A percentile compares a stretch with the other conserved stretches of the same genome.
Conservation (phyloP, 2,329 filamentous ascomycete species). For the Albifimbria verrucaria region DNA sequence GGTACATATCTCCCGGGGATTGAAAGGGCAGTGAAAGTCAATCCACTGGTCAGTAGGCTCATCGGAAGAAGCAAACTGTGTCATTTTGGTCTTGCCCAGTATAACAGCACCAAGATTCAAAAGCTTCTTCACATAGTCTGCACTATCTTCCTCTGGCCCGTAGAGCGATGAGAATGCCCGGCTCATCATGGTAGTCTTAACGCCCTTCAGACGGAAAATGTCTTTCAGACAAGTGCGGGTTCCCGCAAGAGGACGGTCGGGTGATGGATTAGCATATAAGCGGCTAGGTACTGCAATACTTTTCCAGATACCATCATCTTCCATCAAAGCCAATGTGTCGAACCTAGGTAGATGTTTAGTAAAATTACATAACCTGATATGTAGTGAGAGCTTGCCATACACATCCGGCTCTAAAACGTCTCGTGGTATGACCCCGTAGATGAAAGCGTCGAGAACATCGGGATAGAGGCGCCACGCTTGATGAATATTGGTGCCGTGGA, state of each 20-base stretch:
- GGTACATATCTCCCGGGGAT: slow-evolving; percentile 26
- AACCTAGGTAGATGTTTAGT: background rate
- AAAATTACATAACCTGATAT: background rate
- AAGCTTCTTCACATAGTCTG: slow-evolving; percentile 48
- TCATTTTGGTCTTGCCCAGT: slow-evolving; percentile 41
- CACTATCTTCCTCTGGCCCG: slow-evolving; percentile 41
- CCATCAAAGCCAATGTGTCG: background rate
- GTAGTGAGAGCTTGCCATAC: background rate
- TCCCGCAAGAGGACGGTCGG: background rate
- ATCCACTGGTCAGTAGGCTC: slow-evolving; percentile 43
- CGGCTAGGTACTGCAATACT: background rate
- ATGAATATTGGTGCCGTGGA: slow-evolving; percentile 7
- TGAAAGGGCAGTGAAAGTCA: slow-evolving; percentile 22
- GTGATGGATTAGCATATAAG: background rate
- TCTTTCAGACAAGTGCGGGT: slow-evolving; percentile 44
- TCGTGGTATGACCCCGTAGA: background rate
- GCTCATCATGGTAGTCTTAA: slow-evolving; percentile 50
- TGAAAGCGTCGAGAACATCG: slow-evolving; percentile 6
- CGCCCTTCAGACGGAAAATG: slow-evolving; percentile 49
- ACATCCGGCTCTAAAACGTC: background rate
- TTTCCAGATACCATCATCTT: background rate
- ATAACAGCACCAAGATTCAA: slow-evolving; percentile 53
- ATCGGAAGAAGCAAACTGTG: slow-evolving; percentile 37
- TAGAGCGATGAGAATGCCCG: slow-evolving; percentile 53
- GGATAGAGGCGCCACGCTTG: slow-evolving; percentile 11